Evolutionary conservation across 805 yeast species (phyloP).

Genomic region (Barnettozyma botsteinii): DNA sequence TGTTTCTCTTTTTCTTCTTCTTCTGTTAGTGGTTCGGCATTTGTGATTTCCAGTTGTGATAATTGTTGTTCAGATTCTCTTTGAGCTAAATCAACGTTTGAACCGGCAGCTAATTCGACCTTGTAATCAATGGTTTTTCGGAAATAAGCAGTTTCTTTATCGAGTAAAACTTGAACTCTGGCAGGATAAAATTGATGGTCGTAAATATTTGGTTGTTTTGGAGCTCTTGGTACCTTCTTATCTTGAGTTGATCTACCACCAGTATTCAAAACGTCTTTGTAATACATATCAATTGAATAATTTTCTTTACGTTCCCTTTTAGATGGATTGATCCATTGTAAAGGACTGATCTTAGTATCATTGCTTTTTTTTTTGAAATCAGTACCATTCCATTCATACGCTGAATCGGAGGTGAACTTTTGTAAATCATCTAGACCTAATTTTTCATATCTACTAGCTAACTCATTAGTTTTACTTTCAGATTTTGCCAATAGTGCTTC

Average conservation of each 20-base stretch:
- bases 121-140: constrained; percentile 61
- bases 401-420: constrained; percentile 65
- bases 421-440: constrained; percentile 74
- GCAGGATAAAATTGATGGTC: constrained; percentile 90
- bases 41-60: constrained; percentile 67
- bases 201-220: constrained; percentile 73
- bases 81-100: constrained; percentile 33
- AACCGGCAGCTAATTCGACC: constrained; percentile 58
- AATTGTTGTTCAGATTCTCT: constrained; percentile 40
- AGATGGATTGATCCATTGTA: constrained; percentile 78
- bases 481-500: constrained; percentile 57
- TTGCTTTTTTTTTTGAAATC: constrained; percentile 62
- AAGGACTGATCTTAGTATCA: constrained; percentile 40
- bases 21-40: constrained; percentile 75
- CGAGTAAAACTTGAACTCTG: constrained; percentile 69
- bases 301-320: constrained; percentile 81
- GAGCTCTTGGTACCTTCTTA: constrained; percentile 67
- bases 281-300: constrained; percentile 83
- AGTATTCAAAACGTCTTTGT: constrained; percentile 70
- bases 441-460: constrained; percentile 57
- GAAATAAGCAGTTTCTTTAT: constrained; percentile 72
- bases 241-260: constrained; percentile 50
- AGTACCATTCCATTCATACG: constrained; percentile 86
- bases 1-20: constrained; percentile 67
- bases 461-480: constrained; percentile 55